Conservation (phyloP, 2,329 filamentous ascomycete genomes). For the Fusarium liriodendri region DNA sequence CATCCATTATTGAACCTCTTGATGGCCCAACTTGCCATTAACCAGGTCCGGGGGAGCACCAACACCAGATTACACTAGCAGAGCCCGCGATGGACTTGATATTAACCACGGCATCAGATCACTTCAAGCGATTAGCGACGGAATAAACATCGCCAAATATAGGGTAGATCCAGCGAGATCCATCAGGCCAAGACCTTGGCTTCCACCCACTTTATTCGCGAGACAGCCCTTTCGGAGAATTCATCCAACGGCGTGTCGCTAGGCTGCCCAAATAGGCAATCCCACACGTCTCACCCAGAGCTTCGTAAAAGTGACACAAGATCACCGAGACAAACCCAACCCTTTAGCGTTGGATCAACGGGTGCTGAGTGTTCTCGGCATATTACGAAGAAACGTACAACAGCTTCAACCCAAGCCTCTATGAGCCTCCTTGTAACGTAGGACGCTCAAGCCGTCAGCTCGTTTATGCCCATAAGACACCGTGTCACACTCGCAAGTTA, state of each 20-base stretch:
- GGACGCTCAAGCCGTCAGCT: not conserved
- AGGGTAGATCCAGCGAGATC: not conserved
- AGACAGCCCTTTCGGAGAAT: not conserved
- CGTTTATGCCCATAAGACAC: not conserved
- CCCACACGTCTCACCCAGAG: not conserved
- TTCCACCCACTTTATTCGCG: not conserved
- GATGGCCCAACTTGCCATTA: not conserved
- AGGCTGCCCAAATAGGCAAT: not conserved
- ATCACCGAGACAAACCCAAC: not conserved
- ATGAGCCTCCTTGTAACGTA: not conserved
- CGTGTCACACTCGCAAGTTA: not conserved
- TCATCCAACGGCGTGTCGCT: not conserved
- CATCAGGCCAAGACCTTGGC: not conserved
- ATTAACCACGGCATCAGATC: not conserved
- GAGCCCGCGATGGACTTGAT: not conserved
- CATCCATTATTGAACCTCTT: not conserved
- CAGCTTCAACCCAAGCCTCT: no score
- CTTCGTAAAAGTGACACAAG: not conserved
- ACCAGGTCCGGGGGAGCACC: slow-evolving; percentile 10
- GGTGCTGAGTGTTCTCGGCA: not conserved
- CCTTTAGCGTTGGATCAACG: not conserved
- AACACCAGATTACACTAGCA: not conserved
- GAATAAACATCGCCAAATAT: not conserved
- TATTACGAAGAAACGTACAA: not conserved
- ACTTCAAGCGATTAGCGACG: not conserved